phyloP scores from a whole-genome alignment of 768 basidiomycete genomes.

The Fomitopsis serialis region DNA sequence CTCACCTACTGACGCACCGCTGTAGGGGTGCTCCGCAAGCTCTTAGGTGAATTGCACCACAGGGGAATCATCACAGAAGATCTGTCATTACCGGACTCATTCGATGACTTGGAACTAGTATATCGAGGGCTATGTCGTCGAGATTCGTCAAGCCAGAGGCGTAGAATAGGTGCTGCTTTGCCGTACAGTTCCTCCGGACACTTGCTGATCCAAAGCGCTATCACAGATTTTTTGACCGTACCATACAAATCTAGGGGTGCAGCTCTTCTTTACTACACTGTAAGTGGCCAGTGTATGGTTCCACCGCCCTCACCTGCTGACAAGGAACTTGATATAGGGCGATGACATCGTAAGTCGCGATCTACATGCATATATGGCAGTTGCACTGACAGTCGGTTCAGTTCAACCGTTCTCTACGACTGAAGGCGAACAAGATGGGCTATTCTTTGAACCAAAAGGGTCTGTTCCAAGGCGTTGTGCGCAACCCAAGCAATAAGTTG shows the following conservation, averaged over 20 bases:
- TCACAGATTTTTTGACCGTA: constrained; percentile 69
- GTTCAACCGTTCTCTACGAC: constrained; percentile 88
- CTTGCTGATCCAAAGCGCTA: not conserved
- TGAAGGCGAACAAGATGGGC: constrained; percentile 76
- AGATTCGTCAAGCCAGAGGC: constrained; percentile 37
- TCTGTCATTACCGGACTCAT: constrained; percentile 65
- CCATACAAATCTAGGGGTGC: constrained; percentile 79
- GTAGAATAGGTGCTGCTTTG: constrained; percentile 53
- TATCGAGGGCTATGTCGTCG: constrained; percentile 75
- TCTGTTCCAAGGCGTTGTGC: constrained; percentile 64
- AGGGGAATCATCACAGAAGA: constrained; percentile 75
- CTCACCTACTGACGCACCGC: not conserved
- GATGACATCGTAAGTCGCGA: constrained; percentile 74
- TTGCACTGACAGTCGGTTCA: constrained; percentile 23
- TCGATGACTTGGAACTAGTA: constrained; percentile 60
- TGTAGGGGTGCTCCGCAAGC: constrained; percentile 53
- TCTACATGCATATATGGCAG: no score
- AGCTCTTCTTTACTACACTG: constrained; percentile 89
- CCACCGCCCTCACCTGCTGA: not conserved
- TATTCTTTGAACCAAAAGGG: constrained; percentile 88
- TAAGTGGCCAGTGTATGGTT: constrained; percentile 26
- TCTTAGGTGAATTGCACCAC: constrained; percentile 52
- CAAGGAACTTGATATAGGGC: constrained; percentile 40
- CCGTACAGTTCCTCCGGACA: not conserved
- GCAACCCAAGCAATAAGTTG: constrained; percentile 58